These are phyloP conservation scores for Erodium moschatum DNA, from an alignment of 441 rosid genomes.

Conservation along the genomic window DNA sequence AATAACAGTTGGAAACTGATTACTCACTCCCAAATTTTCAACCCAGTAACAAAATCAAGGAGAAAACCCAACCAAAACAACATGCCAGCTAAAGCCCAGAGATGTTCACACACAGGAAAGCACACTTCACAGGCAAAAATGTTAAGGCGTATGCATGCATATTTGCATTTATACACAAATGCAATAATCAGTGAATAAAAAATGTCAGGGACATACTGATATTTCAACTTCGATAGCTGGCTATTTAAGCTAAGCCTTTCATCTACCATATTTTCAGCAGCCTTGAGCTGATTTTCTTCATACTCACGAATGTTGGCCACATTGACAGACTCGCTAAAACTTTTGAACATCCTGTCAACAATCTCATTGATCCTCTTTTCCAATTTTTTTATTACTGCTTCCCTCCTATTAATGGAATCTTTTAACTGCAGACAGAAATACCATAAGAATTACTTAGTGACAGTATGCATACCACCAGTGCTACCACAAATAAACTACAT, in stretches of 20 bases:
- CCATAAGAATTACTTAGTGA: slow-evolving; percentile 13
- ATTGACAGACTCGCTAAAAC: slow-evolving; percentile 75
- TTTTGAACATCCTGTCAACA: slow-evolving; percentile 67
- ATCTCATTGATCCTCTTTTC: slow-evolving; percentile 91
- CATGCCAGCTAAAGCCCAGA: not conserved
- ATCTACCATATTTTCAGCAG: slow-evolving; percentile 79
- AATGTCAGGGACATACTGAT: slow-evolving; percentile 63
- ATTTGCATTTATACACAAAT: slow-evolving; percentile 3
- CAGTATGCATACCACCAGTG: slow-evolving; percentile 5
- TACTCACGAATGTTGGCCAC: slow-evolving; percentile 93
- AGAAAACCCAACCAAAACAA: not conserved
- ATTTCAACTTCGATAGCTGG: slow-evolving; percentile 91
- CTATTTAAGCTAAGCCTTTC: slow-evolving; percentile 86
- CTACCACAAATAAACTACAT: slow-evolving; percentile 11
- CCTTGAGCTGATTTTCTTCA: slow-evolving; percentile 94
- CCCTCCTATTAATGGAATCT: slow-evolving; percentile 57
- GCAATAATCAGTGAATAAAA: slow-evolving; percentile 10
- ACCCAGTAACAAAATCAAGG: not conserved
- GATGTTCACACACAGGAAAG: not conserved
- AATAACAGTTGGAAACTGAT: not conserved
- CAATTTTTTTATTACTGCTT: slow-evolving; percentile 52
- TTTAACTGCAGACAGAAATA: slow-evolving; percentile 37
- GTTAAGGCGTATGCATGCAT: not conserved
- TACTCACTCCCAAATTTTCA: not conserved
- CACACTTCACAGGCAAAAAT: not conserved